phyloP scores from a whole-genome alignment of 208 protist species.

The Trypanosoma boissoni region DNA sequence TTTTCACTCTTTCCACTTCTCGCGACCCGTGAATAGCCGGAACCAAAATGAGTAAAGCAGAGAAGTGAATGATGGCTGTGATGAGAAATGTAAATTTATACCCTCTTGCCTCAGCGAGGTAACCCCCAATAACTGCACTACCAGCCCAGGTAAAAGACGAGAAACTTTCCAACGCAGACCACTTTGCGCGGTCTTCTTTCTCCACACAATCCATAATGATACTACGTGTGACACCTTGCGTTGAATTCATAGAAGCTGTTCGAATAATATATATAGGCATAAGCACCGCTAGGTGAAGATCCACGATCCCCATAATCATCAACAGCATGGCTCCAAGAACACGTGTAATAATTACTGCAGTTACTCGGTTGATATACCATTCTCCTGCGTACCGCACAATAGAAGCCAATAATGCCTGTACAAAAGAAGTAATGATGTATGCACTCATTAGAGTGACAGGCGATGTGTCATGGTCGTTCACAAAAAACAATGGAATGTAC shows the following conservation, averaged over 20 bases:
- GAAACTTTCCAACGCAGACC: conserved; percentile 69
- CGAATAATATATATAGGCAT: conserved; percentile 38
- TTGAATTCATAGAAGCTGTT: conserved; percentile 66
- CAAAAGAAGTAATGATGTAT: conserved; percentile 29
- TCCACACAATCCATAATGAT: conserved; percentile 68
- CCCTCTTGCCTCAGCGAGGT: conserved; percentile 32
- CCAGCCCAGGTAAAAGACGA: conserved; percentile 59
- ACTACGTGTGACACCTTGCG: conserved; percentile 52
- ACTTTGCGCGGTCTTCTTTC: conserved; percentile 42
- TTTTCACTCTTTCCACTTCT: conserved; percentile 1
- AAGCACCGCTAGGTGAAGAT: conserved; percentile 5
- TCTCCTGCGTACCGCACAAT: conserved; percentile 11
- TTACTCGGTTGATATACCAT: conserved; percentile 30
- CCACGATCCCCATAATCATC: not conserved
- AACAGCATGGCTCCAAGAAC: conserved; percentile 26
- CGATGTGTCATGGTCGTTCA: conserved; percentile 12
- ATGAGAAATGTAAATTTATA: conserved; percentile 46
- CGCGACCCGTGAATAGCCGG: conserved; percentile 24
- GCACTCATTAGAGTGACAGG: conserved; percentile 30
- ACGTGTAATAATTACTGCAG: conserved; percentile 32
- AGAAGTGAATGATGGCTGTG: conserved; percentile 47
- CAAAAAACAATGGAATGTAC: conserved; percentile 51
- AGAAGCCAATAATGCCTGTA: conserved; percentile 24
- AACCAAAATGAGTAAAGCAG: conserved; percentile 30
- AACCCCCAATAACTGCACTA: conserved; percentile 57